Evolutionary conservation across 208 protist species (phyloP), one percentile per base, ranked within the genome.

Genomic region (Leishmania tarentolae): DNA sequence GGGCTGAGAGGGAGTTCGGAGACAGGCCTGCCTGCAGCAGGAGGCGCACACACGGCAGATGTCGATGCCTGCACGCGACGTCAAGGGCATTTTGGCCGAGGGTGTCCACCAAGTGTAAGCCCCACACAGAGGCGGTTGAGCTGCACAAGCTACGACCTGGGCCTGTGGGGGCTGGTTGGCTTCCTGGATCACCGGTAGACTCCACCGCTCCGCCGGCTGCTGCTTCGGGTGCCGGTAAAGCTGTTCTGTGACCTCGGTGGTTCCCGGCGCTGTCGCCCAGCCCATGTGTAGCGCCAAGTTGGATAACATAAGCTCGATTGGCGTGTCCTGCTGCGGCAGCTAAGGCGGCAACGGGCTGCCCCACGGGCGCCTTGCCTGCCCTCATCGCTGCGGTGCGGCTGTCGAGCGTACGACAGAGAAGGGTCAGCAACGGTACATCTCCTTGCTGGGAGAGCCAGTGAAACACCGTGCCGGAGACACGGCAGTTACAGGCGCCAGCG

Each of bases 21-120:
- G 82, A 85, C 8, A 71, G 37, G 28, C 82, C 82, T 17, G 47
- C 50, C 44, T 78, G 52, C 37, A 85, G 73, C 42, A 85, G 65
- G 17, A 85, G 47, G 28, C 77, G 82, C 31, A 77, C 82, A 24
- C 59, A 78, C 21, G 42, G 52, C 31, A 79, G 53, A 50, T 85
- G 70, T 19, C 63, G 63, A 42, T 19, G 63, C 40, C 59, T 63
- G 63, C 77, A 85, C 65, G 82, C 82, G 28, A 78, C 63, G 21
- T 82, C 72, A n/a, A 85, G 76, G n/a, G 77, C 77, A 1, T 61
- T 73, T 46, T 42, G 61, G 35, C 82, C 77, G n/a, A 57, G 35
- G 0, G 69, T 53, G 66, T 82, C 77, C 28, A 42, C 17, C 9
- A 85, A 56, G 28, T 71, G 75, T 19, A 77, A 40, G 31, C 61